Evolutionary conservation across 176 grass and related monocot species (phyloP), one percentile per base, ranked within the genome.

Genomic region (Melocanna baccifera): DNA sequence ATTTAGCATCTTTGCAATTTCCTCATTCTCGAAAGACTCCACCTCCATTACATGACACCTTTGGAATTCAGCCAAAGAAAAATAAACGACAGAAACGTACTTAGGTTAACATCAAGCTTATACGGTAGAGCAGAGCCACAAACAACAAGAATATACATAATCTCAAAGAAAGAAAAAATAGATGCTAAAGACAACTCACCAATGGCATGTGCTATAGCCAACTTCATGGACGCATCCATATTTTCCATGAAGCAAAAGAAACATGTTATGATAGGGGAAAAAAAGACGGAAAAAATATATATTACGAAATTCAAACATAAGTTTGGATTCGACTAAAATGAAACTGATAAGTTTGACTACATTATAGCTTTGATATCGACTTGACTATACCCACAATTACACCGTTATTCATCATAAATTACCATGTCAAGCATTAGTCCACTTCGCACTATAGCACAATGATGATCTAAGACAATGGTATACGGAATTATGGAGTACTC

Each of bases 31-130:
- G 72, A 98, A 98, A 43, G 96, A 98, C 68, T 98, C 93, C 16
- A 95, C 96, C 64, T 98, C 93, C 96, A 98, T 98, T 2, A 98
- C 96, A 89, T 98, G 96, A 62, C 93, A 98, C 96, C 96, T 98
- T 78, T 3, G 34, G 36, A 64, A 78, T 67, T 71, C 69, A 83
- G n/a, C 58, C 81, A 56, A 59, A 53, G 28, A 73, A 51, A 10
- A 36, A 47, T n/a, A 9, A 85, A 8, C 2, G 8, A 32, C 10
- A 1, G 30, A 71, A 62, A 81, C 18, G 4, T 36, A 36, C 34
- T 55, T 0, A 3, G 5, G 36, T 71, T 43, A 86, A 46, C 26
- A 81, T 16, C 51, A 67, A 69, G 47, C 34, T 36, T 36, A 48
- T n/a, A 37, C 9, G 25, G 19, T 9, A 36, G 22, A 82, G 5